phyloP scores from a whole-genome alignment of 164 flowering plant species.

The Buxus sempervirens region DNA sequence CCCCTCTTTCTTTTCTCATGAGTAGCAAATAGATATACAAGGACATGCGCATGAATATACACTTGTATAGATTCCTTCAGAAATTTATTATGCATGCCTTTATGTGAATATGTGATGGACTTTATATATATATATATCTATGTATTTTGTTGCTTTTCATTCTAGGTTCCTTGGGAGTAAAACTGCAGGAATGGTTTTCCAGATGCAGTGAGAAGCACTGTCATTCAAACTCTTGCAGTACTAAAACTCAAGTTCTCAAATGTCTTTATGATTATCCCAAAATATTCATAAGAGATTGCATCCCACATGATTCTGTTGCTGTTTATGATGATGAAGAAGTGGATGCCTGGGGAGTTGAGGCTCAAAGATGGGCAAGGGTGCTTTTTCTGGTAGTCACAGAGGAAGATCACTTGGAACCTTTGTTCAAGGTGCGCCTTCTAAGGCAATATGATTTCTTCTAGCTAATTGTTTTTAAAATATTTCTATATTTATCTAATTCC shows the following conservation, averaged over 20 bases:
- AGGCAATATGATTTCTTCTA: not conserved
- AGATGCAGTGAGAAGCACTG: slow-evolving; percentile 22
- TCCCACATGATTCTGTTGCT: slow-evolving; percentile 19
- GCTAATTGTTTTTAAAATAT: not conserved
- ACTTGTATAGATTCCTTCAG: no score
- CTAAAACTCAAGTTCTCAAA: slow-evolving; percentile 26
- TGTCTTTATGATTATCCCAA: slow-evolving; percentile 51
- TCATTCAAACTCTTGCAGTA: slow-evolving; percentile 15
- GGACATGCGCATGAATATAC: not conserved
- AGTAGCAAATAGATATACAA: not conserved
- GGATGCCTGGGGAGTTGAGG: slow-evolving; percentile 58
- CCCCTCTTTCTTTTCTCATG: not conserved
- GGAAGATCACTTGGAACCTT: slow-evolving; percentile 44
- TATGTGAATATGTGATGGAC: not conserved
- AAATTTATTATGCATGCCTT: not conserved
- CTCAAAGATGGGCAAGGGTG: slow-evolving; percentile 79
- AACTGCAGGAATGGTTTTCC: slow-evolving; percentile 59
- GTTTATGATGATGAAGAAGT: slow-evolving; percentile 81
- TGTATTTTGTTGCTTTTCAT: slow-evolving; percentile 8
- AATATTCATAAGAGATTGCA: slow-evolving; percentile 29
- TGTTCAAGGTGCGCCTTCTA: slow-evolving; percentile 42
- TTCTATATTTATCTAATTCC: no score
- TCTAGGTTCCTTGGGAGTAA: slow-evolving; percentile 58
- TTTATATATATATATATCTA: not conserved
- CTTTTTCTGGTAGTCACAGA: slow-evolving; percentile 56